Evolutionary conservation across 2,329 filamentous ascomycete genomes (phyloP), one percentile per base, ranked within the genome.

Genomic region (Ceratocystis ficicola): DNA sequence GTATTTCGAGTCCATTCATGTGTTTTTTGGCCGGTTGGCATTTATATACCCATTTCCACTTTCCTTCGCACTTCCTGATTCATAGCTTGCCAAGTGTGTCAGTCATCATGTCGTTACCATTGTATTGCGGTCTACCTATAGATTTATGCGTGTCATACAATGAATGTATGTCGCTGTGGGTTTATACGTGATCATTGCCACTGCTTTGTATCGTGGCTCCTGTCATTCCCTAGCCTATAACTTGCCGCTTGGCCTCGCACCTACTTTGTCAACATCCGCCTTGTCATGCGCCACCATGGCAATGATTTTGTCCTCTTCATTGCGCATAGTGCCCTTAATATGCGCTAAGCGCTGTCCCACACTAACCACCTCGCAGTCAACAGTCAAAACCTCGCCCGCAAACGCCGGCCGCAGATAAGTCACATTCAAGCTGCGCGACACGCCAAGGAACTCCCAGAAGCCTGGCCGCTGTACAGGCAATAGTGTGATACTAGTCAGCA

Each of bases 381-480:
- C 71, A 22, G 82, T 70, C 7, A 84, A 75, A 69, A 78, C 76
- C 0, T 74, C 75, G 8, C 81, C 84, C 12, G 73, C 71, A 1
- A 81, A 81, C 2, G 81, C 78, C 1, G 87, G 86, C 0, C 85
- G 79, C 68, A 90, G 74, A 73, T 88, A 90, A 0, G 84, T 88
- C 52, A 87, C 79, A 70, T 81, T 84, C 65, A 90, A 77, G 30
- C 83, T 85, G 67, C 87, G 80, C 71, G 79, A 84, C 30, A 90
- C 86, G 46, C 87, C 86, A 28, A 85, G 78, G 48, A 75, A 76
- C 66, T 78, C 75, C 81, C 86, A 88, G 32, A 52, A 65, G 5
- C 84, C 86, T 0, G 81, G 82, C 25, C 76, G 76, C 57, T 80
- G 79, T 63, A 86, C 73, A 46, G 85, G 78, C 8, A 80, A 74